phyloP scores from a whole-genome alignment of 768 basidiomycete species.

The Termitomyces sp. region DNA sequence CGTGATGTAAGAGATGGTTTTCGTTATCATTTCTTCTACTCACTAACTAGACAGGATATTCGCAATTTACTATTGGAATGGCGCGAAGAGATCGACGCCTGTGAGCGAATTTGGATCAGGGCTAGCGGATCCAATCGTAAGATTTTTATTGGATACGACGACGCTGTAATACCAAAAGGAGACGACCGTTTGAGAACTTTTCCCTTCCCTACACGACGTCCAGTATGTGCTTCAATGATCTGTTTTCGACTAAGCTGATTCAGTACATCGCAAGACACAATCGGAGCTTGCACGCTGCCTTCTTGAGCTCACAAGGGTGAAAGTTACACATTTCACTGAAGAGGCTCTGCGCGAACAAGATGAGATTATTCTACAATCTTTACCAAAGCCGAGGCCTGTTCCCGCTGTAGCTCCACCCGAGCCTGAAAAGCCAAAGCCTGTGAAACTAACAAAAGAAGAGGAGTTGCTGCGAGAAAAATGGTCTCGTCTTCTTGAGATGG shows the following conservation, averaged over 20 bases:
- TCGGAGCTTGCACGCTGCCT: slow-evolving; percentile 86
- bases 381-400: slow-evolving; percentile 70
- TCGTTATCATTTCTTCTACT: not conserved
- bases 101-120: slow-evolving; percentile 89
- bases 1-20: slow-evolving; percentile 59
- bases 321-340: slow-evolving; percentile 83
- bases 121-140: slow-evolving; percentile 83
- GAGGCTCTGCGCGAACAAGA: slow-evolving; percentile 81
- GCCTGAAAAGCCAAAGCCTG: slow-evolving; percentile 43
- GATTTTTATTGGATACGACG: slow-evolving; percentile 89
- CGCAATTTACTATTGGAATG: slow-evolving; percentile 78
- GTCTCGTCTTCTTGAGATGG: slow-evolving; percentile 84
- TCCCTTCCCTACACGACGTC: slow-evolving; percentile 94
- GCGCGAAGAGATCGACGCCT: slow-evolving; percentile 80
- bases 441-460: slow-evolving; percentile 77
- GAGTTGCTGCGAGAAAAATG: slow-evolving; percentile 76
- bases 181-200: slow-evolving; percentile 85
- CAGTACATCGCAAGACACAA: slow-evolving; percentile 58
- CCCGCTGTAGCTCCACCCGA: slow-evolving; percentile 29
- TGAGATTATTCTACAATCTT: slow-evolving; percentile 82
- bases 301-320: slow-evolving; percentile 77
- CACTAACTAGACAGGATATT: slow-evolving; percentile 65
- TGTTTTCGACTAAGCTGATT: not conserved
- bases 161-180: slow-evolving; percentile 67
- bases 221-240: slow-evolving; percentile 45